Conservation (phyloP, 495 filamentous ascomycete species). For the Cenococcum geophilum region DNA sequence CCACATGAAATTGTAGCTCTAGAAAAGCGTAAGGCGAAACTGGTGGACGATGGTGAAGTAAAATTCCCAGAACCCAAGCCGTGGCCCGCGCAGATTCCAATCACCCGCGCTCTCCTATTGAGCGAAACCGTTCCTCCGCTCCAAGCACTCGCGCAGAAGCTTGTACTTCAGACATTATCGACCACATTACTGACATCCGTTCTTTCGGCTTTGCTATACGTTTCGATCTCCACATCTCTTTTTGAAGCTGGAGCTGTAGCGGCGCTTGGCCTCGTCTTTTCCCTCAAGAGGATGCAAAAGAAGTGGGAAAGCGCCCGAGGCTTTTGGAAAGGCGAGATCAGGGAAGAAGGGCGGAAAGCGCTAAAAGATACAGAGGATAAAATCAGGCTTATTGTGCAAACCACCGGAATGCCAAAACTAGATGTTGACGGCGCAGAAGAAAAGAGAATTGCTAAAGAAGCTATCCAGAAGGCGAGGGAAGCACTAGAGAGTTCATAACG, state of each 20-base stretch:
- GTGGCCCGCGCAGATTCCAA: conserved; percentile 47
- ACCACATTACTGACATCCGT: conserved; percentile 56
- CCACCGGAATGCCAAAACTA: conserved; percentile 39
- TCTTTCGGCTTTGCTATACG: conserved; percentile 62
- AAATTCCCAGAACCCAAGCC: conserved; percentile 24
- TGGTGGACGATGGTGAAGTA: conserved; percentile 20
- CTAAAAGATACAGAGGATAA: conserved; percentile 63
- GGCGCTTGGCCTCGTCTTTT: conserved; percentile 68
- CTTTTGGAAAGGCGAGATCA: conserved; percentile 69
- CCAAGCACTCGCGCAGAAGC: conserved; percentile 71
- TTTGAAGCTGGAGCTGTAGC: conserved; percentile 79
- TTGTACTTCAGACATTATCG: conserved; percentile 67
- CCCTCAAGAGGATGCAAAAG: conserved; percentile 66
- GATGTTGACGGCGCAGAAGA: conserved; percentile 41
- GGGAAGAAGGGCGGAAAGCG: conserved; percentile 71
- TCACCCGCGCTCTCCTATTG: conserved; percentile 53
- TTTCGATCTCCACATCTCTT: conserved; percentile 51
- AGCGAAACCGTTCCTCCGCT: conserved; percentile 62
- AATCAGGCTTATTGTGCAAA: conserved; percentile 52
- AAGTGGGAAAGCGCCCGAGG: conserved; percentile 66
- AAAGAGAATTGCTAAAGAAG: conserved; percentile 39
- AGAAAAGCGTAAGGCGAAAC: conserved; percentile 15
- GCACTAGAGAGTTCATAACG: conserved; percentile 43
- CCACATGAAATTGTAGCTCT: conserved; percentile 13
- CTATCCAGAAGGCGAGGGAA: conserved; percentile 43